Evolutionary conservation across 2,329 filamentous ascomycete species (phyloP).

Genomic region (Penicillium sp.): DNA sequence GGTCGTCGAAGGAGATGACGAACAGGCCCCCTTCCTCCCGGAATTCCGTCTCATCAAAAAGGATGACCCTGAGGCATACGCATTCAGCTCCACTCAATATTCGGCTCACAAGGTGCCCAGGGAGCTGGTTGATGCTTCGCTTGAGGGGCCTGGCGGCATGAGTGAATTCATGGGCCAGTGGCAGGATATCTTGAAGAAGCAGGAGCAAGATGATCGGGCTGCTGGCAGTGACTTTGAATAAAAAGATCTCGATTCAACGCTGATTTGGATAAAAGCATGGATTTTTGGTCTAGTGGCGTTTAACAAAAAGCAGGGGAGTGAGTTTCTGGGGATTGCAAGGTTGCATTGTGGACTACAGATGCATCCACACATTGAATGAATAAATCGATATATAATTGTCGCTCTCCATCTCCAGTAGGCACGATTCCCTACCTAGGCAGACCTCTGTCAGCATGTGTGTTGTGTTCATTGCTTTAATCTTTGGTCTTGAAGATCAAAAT

Average conservation of each 20-base stretch:
- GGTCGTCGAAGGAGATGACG: constrained; percentile 53
- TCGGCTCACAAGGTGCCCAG: constrained; percentile 93
- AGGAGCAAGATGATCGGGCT: constrained; percentile 38
- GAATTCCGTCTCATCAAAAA: constrained; percentile 80
- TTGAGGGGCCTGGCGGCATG: constrained; percentile 69
- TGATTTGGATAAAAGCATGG: not conserved
- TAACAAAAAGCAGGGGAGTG: not conserved
- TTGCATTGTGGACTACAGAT: not conserved
- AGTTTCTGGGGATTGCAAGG: not conserved
- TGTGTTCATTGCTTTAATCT: not conserved
- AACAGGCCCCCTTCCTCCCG: constrained; percentile 55
- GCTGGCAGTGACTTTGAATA: constrained; percentile 32
- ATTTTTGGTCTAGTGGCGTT: constrained; percentile 11
- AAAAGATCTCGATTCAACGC: not conserved
- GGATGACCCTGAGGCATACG: constrained; percentile 84
- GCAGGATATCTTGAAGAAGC: constrained; percentile 56
- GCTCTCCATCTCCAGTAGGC: not conserved
- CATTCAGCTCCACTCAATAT: constrained; percentile 81
- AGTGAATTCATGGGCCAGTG: constrained; percentile 76
- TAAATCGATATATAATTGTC: not conserved
- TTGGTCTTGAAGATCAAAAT: not conserved
- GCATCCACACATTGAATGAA: not conserved
- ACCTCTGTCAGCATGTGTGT: not conserved
- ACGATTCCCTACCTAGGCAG: not conserved
- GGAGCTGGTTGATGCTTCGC: constrained; percentile 75